Percentiles rank a stretch among this genome's conserved stretches.
phyloP scores from a whole-genome alignment of 2,329 filamentous ascomycete genomes.

The Exophiala mesophila region DNA sequence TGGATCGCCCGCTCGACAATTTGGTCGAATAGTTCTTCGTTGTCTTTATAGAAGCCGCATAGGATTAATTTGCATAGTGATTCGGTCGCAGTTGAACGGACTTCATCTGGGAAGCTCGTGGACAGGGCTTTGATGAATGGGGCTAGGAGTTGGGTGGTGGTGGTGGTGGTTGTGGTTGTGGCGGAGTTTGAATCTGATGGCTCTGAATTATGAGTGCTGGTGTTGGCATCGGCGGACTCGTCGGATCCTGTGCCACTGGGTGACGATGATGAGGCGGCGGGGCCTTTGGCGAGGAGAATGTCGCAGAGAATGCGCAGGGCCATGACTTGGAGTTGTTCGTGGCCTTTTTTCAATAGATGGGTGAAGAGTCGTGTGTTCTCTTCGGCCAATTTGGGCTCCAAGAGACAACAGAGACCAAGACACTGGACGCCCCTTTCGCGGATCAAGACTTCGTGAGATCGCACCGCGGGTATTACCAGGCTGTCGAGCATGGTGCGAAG shows the following conservation, averaged over 20 bases:
- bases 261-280: not conserved
- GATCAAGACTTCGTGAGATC: constrained; percentile 87
- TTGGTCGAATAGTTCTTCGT: constrained; percentile 52
- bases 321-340: constrained; percentile 82
- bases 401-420: constrained; percentile 81
- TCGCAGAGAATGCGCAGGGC: constrained; percentile 89
- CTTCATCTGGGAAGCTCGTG: constrained; percentile 50
- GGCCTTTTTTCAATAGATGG: constrained; percentile 91
- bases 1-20: constrained; percentile 46
- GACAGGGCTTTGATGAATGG: constrained; percentile 57
- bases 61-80: constrained; percentile 48
- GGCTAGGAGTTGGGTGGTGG: constrained; percentile 54
- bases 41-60: constrained; percentile 27
- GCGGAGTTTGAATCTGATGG: not conserved
- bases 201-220: too few relatives aligned
- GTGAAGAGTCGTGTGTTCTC: constrained; percentile 92
- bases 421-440: constrained; percentile 86
- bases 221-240: not conserved
- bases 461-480: constrained; percentile 88
- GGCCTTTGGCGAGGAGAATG: constrained; percentile 73
- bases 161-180: constrained; percentile 26
- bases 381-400: constrained; percentile 83
- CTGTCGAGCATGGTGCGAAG: constrained; percentile 98
- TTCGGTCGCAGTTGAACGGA: constrained; percentile 45
- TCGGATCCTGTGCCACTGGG: constrained; percentile 52